Conservation (phyloP, 1,284 basidiomycete species). For the Apiotrichum siamense region DNA sequence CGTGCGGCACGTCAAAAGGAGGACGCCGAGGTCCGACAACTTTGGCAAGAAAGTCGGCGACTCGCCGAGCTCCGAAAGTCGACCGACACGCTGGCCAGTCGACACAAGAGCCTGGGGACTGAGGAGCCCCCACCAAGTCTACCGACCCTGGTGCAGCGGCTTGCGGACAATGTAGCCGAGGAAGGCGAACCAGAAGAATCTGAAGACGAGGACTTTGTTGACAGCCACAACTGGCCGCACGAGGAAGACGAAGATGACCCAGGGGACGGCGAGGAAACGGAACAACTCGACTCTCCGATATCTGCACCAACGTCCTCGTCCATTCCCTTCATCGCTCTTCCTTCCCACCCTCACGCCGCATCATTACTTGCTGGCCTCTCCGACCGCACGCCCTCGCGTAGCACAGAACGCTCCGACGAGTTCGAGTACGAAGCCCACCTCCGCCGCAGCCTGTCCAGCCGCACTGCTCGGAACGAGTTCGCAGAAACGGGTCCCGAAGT, state of each 20-base stretch:
- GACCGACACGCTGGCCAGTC: not conserved
- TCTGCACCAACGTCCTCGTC: not conserved
- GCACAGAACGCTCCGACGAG: slow-evolving; percentile 33
- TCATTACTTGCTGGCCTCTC: not conserved
- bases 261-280: not conserved
- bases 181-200: not conserved
- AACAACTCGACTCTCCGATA: not conserved
- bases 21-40: slow-evolving; percentile 31
- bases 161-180: not conserved
- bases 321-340: not conserved
- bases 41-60: slow-evolving; percentile 36
- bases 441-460: slow-evolving; percentile 33
- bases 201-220: not conserved
- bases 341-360: not conserved
- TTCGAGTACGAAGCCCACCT: slow-evolving; percentile 45
- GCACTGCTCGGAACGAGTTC: slow-evolving; percentile 30
- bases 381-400: slow-evolving; percentile 34
- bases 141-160: no score
- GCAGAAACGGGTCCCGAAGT: slow-evolving; percentile 4
- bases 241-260: not conserved
- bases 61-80: not conserved
- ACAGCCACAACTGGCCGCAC: not conserved
- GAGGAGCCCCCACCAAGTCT: no score
- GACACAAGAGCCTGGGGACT: not conserved
- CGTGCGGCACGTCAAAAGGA: slow-evolving; percentile 36